Evolutionary conservation across 345 rosid species (phyloP).

Genomic region (Heritiera fomes): DNA sequence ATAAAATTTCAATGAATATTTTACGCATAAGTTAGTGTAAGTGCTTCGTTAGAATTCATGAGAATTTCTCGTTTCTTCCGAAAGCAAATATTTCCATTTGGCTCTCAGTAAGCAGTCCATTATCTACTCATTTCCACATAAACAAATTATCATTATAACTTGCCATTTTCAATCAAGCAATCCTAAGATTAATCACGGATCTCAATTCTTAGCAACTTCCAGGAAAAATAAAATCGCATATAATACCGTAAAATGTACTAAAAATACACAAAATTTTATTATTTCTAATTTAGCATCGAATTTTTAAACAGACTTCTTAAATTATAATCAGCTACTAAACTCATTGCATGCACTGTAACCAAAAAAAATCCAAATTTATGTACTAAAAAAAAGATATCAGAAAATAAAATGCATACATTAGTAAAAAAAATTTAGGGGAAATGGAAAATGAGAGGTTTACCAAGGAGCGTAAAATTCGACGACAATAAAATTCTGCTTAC

Average conservation of each 20-base stretch:
- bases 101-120: background rate
- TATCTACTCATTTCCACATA: background rate
- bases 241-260: background rate
- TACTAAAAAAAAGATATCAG: background rate
- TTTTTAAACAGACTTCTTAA: background rate
- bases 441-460: conserved; percentile 33
- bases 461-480: conserved; percentile 99
- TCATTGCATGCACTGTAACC: conserved; percentile 1
- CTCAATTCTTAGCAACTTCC: background rate
- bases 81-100: background rate
- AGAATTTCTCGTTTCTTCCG: background rate
- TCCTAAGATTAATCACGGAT: background rate
- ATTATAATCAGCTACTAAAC: conserved; percentile 6
- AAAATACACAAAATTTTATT: background rate
- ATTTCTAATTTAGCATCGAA: background rate
- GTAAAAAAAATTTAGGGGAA: background rate
- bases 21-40: background rate
- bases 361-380: background rate
- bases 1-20: background rate
- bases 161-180: background rate
- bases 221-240: background rate
- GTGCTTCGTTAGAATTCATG: background rate
- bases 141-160: background rate
- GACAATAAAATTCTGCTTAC: conserved; percentile 81
- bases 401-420: background rate